Conservation (phyloP, 495 filamentous ascomycete species). For the Saxophila tyrrhenica region DNA sequence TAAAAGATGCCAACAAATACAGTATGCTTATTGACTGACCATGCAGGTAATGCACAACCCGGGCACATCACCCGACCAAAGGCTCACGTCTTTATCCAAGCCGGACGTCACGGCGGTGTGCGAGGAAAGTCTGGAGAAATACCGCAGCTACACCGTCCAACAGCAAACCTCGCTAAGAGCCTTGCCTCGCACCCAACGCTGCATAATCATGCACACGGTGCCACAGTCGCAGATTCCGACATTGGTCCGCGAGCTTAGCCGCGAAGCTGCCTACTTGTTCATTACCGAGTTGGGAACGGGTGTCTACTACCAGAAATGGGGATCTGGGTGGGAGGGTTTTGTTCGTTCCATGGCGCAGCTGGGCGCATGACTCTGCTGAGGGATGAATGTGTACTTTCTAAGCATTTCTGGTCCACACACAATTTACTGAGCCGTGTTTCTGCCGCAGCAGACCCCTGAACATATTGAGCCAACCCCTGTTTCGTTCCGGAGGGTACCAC, state of each 20-base stretch:
- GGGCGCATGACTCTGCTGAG: neutral
- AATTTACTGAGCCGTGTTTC: too few species aligned
- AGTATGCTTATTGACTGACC: too few species aligned
- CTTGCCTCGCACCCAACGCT: neutral
- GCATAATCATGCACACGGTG: conserved; percentile 1
- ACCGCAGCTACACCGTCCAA: neutral
- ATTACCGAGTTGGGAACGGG: neutral
- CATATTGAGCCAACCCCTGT: too few species aligned
- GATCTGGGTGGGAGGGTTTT: neutral
- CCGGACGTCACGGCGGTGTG: conserved; percentile 2
- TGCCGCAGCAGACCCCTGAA: too few species aligned
- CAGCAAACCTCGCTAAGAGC: neutral
- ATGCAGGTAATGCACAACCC: conserved; percentile 5
- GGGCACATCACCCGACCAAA: conserved; percentile 1
- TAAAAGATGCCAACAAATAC: too few species aligned
- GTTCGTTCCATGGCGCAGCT: neutral
- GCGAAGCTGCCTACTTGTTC: neutral
- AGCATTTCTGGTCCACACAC: neutral
- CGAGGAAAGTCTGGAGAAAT: conserved; percentile 1
- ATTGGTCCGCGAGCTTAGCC: neutral
- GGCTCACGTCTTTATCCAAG: neutral
- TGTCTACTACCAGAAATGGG: neutral
- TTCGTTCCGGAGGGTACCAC: too few species aligned
- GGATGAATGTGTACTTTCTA: neutral
- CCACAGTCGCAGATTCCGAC: neutral